phyloP scores from a whole-genome alignment of 805 yeast genomes.

The Isabelozyma pseudorhagii region DNA sequence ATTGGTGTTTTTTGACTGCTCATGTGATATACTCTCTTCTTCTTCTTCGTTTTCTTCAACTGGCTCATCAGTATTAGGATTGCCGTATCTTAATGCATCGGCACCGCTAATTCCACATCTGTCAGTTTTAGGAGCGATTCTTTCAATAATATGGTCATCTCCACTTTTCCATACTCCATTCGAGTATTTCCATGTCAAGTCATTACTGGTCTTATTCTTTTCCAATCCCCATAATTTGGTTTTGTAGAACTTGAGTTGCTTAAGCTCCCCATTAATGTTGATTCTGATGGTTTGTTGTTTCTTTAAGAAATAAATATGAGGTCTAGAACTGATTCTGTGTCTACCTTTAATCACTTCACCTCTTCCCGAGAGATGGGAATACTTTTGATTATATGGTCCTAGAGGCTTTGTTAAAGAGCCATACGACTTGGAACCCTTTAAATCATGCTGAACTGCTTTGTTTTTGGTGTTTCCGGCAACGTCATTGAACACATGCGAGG shows the following conservation, averaged over 20 bases:
- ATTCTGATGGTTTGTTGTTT: conserved; percentile 65
- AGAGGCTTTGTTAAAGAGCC: conserved; percentile 31
- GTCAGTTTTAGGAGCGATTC: conserved; percentile 18
- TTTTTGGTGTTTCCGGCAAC: conserved; percentile 33
- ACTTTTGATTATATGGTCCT: conserved; percentile 19
- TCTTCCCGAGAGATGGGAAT: conserved; percentile 29
- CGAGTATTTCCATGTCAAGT: conserved; percentile 58
- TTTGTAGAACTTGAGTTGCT: conserved; percentile 59
- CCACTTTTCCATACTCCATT: conserved; percentile 80
- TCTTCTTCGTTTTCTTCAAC: conserved; percentile 2
- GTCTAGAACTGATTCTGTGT: conserved; percentile 53
- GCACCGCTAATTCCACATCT: conserved; percentile 24
- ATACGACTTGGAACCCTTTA: conserved; percentile 34
- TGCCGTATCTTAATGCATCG: conserved; percentile 25
- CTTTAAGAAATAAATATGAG: conserved; percentile 28
- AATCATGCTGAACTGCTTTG: conserved; percentile 25
- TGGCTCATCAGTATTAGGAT: conserved; percentile 6
- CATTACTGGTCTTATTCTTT: conserved; percentile 58
- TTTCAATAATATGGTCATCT: conserved; percentile 74
- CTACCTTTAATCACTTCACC: conserved; percentile 56
- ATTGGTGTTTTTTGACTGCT: conserved; percentile 23
- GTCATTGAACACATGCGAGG: conserved; percentile 31
- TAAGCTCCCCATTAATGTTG: conserved; percentile 53
- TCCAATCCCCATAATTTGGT: conserved; percentile 90
- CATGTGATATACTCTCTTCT: conserved; percentile 10